Evolutionary conservation across 306 rosid species (phyloP).

Genomic region (Pterocarpus macrocarpus): DNA sequence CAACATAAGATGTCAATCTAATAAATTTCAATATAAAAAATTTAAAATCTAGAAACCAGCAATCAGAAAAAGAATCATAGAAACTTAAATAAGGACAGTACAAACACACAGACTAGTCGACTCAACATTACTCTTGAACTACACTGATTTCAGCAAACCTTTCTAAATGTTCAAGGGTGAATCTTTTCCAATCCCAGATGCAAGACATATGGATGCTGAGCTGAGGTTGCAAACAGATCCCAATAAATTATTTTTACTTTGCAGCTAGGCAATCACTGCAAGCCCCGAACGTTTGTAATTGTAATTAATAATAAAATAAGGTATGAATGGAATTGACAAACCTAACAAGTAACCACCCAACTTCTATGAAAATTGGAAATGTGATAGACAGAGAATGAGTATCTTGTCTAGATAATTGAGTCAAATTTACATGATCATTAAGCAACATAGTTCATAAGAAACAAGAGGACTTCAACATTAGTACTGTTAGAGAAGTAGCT

Average conservation of each 20-base stretch:
- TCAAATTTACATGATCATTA: slow-evolving; percentile 12
- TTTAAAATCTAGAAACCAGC: slow-evolving; percentile 21
- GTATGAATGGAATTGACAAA: neutral
- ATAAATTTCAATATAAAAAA: slow-evolving; percentile 18
- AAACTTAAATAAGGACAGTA: slow-evolving; percentile 32
- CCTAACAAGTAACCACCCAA: neutral
- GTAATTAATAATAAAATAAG: neutral
- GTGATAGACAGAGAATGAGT: neutral
- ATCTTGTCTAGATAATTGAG: slow-evolving; percentile 4
- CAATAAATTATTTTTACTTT: neutral
- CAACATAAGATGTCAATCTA: slow-evolving; percentile 41
- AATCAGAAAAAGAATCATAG: slow-evolving; percentile 25
- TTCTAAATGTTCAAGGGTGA: slow-evolving; percentile 11
- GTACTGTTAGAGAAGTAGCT: neutral
- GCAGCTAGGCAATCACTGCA: slow-evolving; percentile 4
- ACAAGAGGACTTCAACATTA: slow-evolving; percentile 1
- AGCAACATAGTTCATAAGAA: neutral
- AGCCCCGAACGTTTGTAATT: neutral
- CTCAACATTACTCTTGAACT: neutral
- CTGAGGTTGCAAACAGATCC: neutral
- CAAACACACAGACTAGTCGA: slow-evolving; percentile 21
- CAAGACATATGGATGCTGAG: neutral
- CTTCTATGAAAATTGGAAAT: neutral
- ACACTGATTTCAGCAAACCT: neutral
- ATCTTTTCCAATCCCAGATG: neutral